Base-by-base conservation (phyloP, 305 asterid genomes). In the Fraxinus sp. region DNA sequence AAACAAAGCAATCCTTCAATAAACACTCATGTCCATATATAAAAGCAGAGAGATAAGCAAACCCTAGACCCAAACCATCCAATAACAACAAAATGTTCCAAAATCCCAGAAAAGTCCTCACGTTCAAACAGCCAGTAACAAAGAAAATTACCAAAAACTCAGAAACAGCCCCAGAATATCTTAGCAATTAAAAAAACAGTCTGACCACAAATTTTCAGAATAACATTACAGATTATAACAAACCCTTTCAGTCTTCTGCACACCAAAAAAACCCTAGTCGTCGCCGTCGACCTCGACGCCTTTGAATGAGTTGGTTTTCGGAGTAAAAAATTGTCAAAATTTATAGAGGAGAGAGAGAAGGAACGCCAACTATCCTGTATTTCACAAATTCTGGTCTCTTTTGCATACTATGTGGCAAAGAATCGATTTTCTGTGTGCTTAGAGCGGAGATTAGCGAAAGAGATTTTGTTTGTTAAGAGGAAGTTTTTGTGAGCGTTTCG, bases 11-110 rank as follows among this genome's bases (percentile, higher is more conserved):
- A 85, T 79, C 78, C 84, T 68, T 46, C 85, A 81, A 81, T 74
- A 78, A 82, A 83, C 86, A 84, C n/a, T 75, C 62, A 37, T 70
- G 74, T 73, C 74, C 90, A 79, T n/a, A 41, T 20, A 66, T 76
- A 62, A 28, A 74, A 80, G 66, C 78, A 0, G 72, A 64, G 41
- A 18, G 78, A 78, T 76, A 26, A 55, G 52, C 90, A 86, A 90
- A 91, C 89, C 91, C 92, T 85, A 85, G 86, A 72, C 88, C 78
- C 86, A 81, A 84, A 52, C 78, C 86, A 88, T 6, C 76, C 80
- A 77, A 76, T 59, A 11, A 76, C 3, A 55, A 78, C 5, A 82
- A 24, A 68, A 64, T 77, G 77, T 24, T 13, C 74, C 79, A 33
- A 80, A 76, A 46, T 13, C 78, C 79, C 82, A 68, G 49, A 13